Base-by-base conservation (phyloP, 345 rosid genomes). In the Anacardium occidentale region DNA sequence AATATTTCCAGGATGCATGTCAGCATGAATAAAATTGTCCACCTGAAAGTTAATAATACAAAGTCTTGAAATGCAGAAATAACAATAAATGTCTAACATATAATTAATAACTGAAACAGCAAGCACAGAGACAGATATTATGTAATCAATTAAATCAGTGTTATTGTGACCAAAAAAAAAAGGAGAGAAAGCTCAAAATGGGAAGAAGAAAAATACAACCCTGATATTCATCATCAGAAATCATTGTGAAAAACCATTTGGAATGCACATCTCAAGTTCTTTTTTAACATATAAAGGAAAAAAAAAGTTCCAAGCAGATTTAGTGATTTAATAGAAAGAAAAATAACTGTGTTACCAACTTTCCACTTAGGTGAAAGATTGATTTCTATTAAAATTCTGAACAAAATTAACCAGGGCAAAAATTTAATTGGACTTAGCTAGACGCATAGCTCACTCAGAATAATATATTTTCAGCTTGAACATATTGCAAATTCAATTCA, bases 1-100 rank as follows among this genome's bases (percentile, higher is more conserved):
- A 77, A 96, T 96, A 70, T 96, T 96, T 51, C 98, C 98, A 17
- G 99, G 98, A 88, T 96, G 98, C 99, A 96, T 91, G 83, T 96
- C 98, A 4, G 99, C 99, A 63, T 96, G 99, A 68, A 96, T 88
- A 75, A 96, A 96, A 83, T 96, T 93, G 80, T 96, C 99, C 62
- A 93, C 97, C 99, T 96, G 88, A 76, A 82, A 79, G 55, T 71
- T 68, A 37, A 78, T 52, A 70, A n/a, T 74, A 22, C 29, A 74
- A 52, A 20, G 26, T 62, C 24, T 15, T 29, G 24, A 64, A 68
- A 44, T 12, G 29, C 64, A 11, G 5, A 22, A 47, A 24, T 5
- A 64, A 10, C 10, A 58, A 37, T 10, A 20, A 55, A 18, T 18
- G 22, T 44, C 50, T 34, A 37, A 70, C 73, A 48, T 0, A 52